Evolutionary conservation across 148 eudicot species (phyloP).

Genomic region (Persicaria maculosa): DNA sequence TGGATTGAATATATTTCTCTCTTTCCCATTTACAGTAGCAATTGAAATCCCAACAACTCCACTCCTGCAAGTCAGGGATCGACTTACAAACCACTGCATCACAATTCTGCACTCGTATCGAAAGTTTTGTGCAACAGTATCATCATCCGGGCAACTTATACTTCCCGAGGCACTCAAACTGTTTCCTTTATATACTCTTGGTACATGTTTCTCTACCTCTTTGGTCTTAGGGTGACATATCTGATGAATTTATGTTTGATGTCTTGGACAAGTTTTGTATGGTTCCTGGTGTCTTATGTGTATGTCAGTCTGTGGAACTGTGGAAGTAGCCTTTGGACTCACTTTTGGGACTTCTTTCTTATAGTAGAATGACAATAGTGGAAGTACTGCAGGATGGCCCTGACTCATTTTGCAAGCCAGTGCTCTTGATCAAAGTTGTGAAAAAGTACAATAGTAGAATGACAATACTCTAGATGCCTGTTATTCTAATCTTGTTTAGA

Average conservation of each 20-base stretch:
- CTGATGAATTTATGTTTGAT: neutral
- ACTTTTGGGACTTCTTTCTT: neutral
- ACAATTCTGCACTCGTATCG: slow-evolving; percentile 73
- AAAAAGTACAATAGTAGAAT: too few relatives aligned
- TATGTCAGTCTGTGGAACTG: neutral
- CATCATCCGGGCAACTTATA: slow-evolving; percentile 88
- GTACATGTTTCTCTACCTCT: slow-evolving; percentile 27
- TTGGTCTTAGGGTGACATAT: neutral
- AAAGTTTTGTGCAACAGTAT: slow-evolving; percentile 79
- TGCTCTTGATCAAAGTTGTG: too few relatives aligned
- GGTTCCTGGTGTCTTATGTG: neutral
- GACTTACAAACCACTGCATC: slow-evolving; percentile 69
- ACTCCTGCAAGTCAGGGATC: slow-evolving; percentile 71
- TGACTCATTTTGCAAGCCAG: neutral
- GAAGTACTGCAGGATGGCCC: neutral
- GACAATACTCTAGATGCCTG: neutral
- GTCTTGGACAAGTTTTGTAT: neutral
- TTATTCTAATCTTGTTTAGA: neutral
- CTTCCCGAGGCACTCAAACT: slow-evolving; percentile 95
- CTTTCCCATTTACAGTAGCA: slow-evolving; percentile 45
- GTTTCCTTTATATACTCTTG: slow-evolving; percentile 81
- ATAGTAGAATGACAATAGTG: neutral
- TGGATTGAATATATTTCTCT: neutral
- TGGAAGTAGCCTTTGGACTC: neutral
- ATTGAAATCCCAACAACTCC: slow-evolving; percentile 58